These are phyloP conservation scores for Hypoxylon rubiginosum DNA, from an alignment of 2,329 filamentous ascomycete genomes.

Conservation along the genomic window DNA sequence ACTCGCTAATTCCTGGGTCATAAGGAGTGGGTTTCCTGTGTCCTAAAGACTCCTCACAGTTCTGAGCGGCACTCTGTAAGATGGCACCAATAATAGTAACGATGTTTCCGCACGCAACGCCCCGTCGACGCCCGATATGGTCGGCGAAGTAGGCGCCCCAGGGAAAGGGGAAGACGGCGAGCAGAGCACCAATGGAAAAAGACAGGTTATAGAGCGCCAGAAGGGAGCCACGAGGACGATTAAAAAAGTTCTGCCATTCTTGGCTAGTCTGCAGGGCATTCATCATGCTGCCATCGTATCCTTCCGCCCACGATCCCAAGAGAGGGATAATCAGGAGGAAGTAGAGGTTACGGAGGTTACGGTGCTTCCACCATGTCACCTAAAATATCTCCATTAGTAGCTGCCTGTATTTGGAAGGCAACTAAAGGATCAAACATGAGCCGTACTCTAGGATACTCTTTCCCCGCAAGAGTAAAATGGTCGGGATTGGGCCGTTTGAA, in stretches of 20 bases:
- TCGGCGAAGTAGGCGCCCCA: conserved; percentile 51
- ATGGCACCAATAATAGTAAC: conserved; percentile 32
- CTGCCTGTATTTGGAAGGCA: neutral
- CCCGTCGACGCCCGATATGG: conserved; percentile 47
- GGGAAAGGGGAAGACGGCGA: conserved; percentile 53
- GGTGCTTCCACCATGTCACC: conserved; percentile 1
- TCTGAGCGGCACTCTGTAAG: conserved; percentile 14
- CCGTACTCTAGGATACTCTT: conserved; percentile 5
- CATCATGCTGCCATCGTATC: conserved; percentile 39
- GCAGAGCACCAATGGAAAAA: conserved; percentile 49
- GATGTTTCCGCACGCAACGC: conserved; percentile 49
- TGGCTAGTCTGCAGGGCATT: conserved; percentile 57
- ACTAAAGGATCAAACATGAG: neutral
- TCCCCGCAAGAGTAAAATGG: conserved; percentile 3
- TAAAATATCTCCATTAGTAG: conserved; percentile 2
- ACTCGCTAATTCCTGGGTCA: neutral
- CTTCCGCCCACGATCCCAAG: conserved; percentile 1
- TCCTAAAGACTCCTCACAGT: neutral
- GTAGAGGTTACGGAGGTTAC: conserved; percentile 2
- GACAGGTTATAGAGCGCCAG: conserved; percentile 52
- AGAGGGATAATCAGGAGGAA: neutral
- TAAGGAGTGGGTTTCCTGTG: neutral
- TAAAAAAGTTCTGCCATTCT: conserved; percentile 53
- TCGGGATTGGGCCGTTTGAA: neutral
- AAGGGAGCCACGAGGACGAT: conserved; percentile 48